A percentile compares a stretch with the other conserved stretches of the same genome.
These are phyloP conservation scores for Carnegiea gigantea DNA, from an alignment of 179 eudicot species.

Conservation along the genomic window DNA sequence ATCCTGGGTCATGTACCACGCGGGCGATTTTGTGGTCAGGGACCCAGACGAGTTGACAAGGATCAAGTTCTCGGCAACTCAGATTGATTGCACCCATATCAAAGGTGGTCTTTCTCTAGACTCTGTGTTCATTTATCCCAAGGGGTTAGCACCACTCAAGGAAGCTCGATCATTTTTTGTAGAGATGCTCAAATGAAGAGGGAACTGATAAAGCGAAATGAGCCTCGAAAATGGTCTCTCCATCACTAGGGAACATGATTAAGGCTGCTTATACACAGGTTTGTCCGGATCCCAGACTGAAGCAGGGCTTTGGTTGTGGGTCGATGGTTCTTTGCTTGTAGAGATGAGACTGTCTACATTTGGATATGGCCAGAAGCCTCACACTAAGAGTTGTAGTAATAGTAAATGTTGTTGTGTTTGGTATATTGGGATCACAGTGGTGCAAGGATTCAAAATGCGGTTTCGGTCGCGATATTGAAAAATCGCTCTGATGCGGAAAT, in stretches of 20 bases:
- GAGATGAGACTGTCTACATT: too few relatives aligned
- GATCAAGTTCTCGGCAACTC: constrained; percentile 63
- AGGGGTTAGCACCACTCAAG: constrained; percentile 29
- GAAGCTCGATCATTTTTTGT: neutral
- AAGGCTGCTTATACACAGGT: neutral
- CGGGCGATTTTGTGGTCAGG: constrained; percentile 60
- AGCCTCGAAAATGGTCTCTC: neutral
- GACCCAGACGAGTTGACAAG: constrained; percentile 41
- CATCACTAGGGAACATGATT: neutral
- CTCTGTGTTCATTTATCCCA: constrained; percentile 64
- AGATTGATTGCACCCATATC: constrained; percentile 84
- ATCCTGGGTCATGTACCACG: constrained; percentile 69
- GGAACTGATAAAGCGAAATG: neutral
- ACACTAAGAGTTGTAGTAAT: too few relatives aligned
- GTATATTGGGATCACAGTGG: neutral
- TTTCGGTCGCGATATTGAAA: too few relatives aligned
- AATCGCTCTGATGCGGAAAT: too few relatives aligned
- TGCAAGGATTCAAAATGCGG: too few relatives aligned
- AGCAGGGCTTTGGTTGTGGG: neutral
- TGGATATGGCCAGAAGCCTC: too few relatives aligned
- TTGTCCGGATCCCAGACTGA: neutral
- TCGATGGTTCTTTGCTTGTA: too few relatives aligned
- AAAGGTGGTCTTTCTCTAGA: constrained; percentile 88
- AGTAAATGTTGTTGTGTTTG: too few relatives aligned
- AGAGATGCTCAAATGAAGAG: neutral